phyloP scores from a whole-genome alignment of 768 basidiomycete species.

The Chiua virens region DNA sequence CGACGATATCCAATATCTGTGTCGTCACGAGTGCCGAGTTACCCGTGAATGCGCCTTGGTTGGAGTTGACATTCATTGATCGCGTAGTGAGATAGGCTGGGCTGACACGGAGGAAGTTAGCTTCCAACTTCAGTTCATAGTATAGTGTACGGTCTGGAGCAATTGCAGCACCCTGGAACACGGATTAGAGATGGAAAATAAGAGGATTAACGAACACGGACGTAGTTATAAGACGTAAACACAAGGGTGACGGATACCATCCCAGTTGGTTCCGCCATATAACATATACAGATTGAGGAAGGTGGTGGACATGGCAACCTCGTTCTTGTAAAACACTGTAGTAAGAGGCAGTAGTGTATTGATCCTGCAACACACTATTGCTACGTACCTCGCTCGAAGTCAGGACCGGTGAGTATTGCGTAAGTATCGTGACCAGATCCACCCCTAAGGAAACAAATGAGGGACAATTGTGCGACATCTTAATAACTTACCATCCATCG shows the following conservation, averaged over 20 bases:
- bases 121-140: slow-evolving; percentile 52
- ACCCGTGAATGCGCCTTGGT: slow-evolving; percentile 48
- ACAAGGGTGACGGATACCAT: slow-evolving; percentile 51
- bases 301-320: slow-evolving; percentile 13
- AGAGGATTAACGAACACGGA: slow-evolving; percentile 1
- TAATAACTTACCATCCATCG: slow-evolving; percentile 49
- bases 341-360: slow-evolving; percentile 4
- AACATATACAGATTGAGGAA: slow-evolving; percentile 53
- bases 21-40: slow-evolving; percentile 50
- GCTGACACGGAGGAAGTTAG: slow-evolving; percentile 50
- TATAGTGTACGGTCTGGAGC: slow-evolving; percentile 52
- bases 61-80: slow-evolving; percentile 41
- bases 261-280: slow-evolving; percentile 67
- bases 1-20: slow-evolving; percentile 47
- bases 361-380: not conserved
- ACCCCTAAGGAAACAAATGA: slow-evolving; percentile 18
- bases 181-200: not conserved
- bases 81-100: slow-evolving; percentile 50
- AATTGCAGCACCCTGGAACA: slow-evolving; percentile 44
- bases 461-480: slow-evolving; percentile 9
- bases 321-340: slow-evolving; percentile 24
- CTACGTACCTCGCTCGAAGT: slow-evolving; percentile 23
- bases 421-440: slow-evolving; percentile 22
- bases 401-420: slow-evolving; percentile 22
- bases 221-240: slow-evolving; percentile 65